Base-by-base conservation (phyloP, 2,329 filamentous ascomycete species). In the Tolypocladium album region DNA sequence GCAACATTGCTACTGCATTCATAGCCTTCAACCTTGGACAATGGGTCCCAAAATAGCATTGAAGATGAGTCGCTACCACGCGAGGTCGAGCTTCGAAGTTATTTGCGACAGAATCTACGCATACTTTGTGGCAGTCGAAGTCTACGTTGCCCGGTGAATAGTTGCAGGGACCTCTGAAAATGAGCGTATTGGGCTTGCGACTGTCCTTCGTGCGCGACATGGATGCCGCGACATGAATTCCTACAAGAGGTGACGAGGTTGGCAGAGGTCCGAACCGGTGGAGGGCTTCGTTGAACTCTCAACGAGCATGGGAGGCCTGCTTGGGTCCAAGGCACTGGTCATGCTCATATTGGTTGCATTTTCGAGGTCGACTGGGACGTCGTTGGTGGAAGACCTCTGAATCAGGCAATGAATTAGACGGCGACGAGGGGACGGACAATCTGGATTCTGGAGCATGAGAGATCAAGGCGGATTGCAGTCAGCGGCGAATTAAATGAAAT, bases 261-360 rank as follows among this genome's bases (percentile, higher is more conserved):
- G 61, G 75, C 80, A 20, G 71, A 73, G 39, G 71, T 87, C 34
- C 76, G 72, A 47, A 77, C 78, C 0, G 66, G 86, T 62, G 69
- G 75, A 60, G 74, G 79, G 40, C 62, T 40, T 40, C 39, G 4
- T 87, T 50, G 77, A 79, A 40, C 77, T 88, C 3, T 70, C 74
- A 34, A 77, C 82, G 3, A 74, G 84, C 34, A 75, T 85, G 17
- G 79, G 82, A 63, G 76, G 80, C 64, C 80, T 82, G 68, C 78
- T 81, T 2, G 71, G 76, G 34, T 80, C 81, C 1, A 76, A 76
- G 59, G 82, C 79, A 22, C 78, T 79, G 60, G 78, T 77, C 53
- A 81, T 84, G 78, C 76, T 81, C 4, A 77, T 84, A 62, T 85
- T 82, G 67, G 79, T 84, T 2, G 79, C 82, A 31, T 83, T 87